A percentile compares a stretch with the other conserved stretches of the same genome.
phyloP scores from a whole-genome alignment of 192 early-diverging fungal species.

The Backusella tarrabulga region DNA sequence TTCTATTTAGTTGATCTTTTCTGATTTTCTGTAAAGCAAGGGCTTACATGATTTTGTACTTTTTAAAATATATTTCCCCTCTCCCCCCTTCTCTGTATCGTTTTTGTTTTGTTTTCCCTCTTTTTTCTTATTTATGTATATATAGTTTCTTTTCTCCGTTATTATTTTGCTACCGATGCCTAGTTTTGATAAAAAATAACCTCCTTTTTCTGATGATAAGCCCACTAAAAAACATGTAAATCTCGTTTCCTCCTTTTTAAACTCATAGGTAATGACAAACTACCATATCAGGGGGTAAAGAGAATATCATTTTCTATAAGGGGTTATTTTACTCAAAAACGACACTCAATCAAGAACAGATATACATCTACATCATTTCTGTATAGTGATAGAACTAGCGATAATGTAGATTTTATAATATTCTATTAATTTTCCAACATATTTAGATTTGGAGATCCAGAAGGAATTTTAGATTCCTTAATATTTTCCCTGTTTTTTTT shows the following conservation, averaged over 20 bases:
- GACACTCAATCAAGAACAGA: background rate
- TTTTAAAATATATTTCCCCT: background rate
- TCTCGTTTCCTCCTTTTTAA: constrained; percentile 2
- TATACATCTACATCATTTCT: background rate
- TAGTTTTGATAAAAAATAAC: background rate
- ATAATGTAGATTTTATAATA: background rate
- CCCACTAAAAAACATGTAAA: constrained; percentile 1
- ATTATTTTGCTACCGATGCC: background rate
- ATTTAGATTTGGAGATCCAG: background rate
- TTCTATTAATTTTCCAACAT: background rate
- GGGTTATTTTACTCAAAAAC: background rate
- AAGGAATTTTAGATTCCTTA: background rate
- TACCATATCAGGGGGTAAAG: background rate
- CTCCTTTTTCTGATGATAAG: background rate
- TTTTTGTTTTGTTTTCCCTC: background rate
- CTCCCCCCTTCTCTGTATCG: background rate
- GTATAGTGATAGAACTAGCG: background rate
- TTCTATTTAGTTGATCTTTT: background rate
- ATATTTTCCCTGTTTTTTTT: background rate
- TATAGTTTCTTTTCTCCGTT: background rate
- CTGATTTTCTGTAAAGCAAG: constrained; percentile 4
- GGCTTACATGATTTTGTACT: background rate
- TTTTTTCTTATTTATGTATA: background rate
- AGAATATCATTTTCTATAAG: background rate
- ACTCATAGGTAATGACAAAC: background rate